Evolutionary conservation across 2,329 filamentous ascomycete genomes (phyloP).

Genomic region (Drechmeria coniospora): DNA sequence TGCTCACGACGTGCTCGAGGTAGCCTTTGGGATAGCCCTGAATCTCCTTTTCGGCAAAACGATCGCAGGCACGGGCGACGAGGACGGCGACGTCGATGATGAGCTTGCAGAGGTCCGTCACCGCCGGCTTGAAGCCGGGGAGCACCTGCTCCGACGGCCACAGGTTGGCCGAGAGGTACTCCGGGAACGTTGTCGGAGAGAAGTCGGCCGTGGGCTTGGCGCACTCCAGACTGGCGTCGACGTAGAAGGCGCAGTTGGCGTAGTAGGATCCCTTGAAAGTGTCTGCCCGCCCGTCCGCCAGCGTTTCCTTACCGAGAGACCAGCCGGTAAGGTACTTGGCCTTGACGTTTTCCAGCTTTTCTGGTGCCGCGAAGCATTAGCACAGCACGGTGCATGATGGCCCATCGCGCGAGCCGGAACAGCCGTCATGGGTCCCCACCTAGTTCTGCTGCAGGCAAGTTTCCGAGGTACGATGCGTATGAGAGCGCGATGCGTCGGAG

Average conservation of each 20-base stretch:
- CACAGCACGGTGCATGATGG: no score
- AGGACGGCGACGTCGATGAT: conserved; percentile 83
- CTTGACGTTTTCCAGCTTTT: conserved; percentile 40
- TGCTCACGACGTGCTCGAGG: conserved; percentile 72
- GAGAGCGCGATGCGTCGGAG: conserved; percentile 64
- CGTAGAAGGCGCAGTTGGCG: conserved; percentile 67
- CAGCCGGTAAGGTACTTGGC: conserved; percentile 57
- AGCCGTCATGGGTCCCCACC: no score
- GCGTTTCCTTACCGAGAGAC: conserved; percentile 70
- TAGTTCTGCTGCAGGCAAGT: conserved; percentile 56
- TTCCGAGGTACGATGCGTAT: conserved; percentile 78
- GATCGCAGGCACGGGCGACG: conserved; percentile 81
- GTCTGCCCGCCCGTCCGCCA: conserved; percentile 63
- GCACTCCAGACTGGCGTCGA: conserved; percentile 45
- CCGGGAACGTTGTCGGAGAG: conserved; percentile 52
- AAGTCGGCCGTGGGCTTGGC: conserved; percentile 44
- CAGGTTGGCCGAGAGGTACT: conserved; percentile 80
- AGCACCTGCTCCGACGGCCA: conserved; percentile 62
- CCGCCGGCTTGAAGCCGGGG: conserved; percentile 57
- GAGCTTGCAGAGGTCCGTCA: conserved; percentile 63
- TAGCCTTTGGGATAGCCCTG: conserved; percentile 62
- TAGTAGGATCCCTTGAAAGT: conserved; percentile 75
- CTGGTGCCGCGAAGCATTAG: conserved; percentile 19
- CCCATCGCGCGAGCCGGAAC: no score
- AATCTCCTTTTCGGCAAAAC: conserved; percentile 67